Evolutionary conservation across 257 asterid genomes (phyloP).

Genomic region (Solanum bulbocastanum): DNA sequence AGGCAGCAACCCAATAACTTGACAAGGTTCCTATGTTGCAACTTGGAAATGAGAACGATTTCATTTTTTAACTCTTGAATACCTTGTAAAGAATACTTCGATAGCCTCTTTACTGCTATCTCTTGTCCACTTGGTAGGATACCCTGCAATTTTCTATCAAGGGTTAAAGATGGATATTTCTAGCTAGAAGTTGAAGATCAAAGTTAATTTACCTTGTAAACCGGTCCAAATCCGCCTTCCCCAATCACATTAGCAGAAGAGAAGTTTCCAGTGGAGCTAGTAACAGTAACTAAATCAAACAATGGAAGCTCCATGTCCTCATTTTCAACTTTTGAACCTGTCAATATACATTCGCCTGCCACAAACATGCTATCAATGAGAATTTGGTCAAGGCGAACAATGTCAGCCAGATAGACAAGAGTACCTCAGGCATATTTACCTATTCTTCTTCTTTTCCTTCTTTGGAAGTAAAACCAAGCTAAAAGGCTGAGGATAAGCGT

Average conservation of each 20-base stretch:
- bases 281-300: background rate
- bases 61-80: background rate
- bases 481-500: background rate
- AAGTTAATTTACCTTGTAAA: background rate
- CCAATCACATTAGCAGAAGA: constrained; percentile 5
- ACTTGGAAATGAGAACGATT: constrained; percentile 5
- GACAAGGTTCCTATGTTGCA: constrained; percentile 11
- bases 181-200: background rate
- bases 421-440: background rate
- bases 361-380: background rate
- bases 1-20: constrained; percentile 6
- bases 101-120: constrained; percentile 8
- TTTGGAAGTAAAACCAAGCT: background rate
- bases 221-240: constrained; percentile 2
- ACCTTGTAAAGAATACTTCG: constrained; percentile 5
- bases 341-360: background rate
- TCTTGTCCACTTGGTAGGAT: background rate
- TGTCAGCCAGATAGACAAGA: background rate
- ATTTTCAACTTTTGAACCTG: background rate
- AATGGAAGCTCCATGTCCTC: background rate
- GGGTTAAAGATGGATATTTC: background rate
- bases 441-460: background rate
- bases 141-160: constrained; percentile 4
- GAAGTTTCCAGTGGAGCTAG: background rate
- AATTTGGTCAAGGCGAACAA: background rate